A percentile compares a stretch with the other conserved stretches of the same genome.
Conservation (phyloP, 768 basidiomycete genomes). For the Mycena capillaripes region DNA sequence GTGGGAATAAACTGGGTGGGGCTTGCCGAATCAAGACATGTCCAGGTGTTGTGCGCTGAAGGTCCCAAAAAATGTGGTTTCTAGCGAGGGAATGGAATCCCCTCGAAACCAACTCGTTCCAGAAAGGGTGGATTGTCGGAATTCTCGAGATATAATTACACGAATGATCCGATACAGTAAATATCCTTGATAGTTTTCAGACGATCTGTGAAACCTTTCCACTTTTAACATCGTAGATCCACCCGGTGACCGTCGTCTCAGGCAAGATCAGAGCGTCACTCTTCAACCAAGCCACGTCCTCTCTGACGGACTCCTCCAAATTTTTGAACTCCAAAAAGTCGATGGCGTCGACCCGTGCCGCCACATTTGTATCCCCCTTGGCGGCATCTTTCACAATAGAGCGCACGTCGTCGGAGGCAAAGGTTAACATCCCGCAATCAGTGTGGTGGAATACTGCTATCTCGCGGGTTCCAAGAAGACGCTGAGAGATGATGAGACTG, state of each 20-base stretch:
- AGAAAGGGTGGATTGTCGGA: too few relatives aligned
- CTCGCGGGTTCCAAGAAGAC: conserved; percentile 79
- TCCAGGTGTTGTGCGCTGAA: too few relatives aligned
- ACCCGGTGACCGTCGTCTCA: conserved; percentile 70
- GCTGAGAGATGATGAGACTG: conserved; percentile 78
- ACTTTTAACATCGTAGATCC: conserved; percentile 76
- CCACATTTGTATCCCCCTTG: conserved; percentile 41
- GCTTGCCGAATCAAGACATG: too few relatives aligned
- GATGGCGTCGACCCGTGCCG: conserved; percentile 50
- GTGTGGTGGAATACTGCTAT: conserved; percentile 81
- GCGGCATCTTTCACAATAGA: conserved; percentile 63
- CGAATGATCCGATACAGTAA: too few relatives aligned
- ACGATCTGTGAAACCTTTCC: conserved; percentile 55
- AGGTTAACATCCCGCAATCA: conserved; percentile 80
- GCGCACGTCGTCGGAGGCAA: conserved; percentile 64
- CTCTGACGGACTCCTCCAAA: conserved; percentile 66
- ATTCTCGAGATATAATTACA: too few relatives aligned
- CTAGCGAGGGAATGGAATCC: too few relatives aligned
- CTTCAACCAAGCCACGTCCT: conserved; percentile 71
- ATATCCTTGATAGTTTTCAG: not conserved
- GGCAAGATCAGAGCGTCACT: conserved; percentile 67
- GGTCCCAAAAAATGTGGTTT: too few relatives aligned
- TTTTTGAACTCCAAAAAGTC: conserved; percentile 68
- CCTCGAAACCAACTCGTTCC: too few relatives aligned
- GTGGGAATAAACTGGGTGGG: not conserved